Evolutionary conservation across 306 rosid genomes (phyloP).

Genomic region (Cicer pinnatifidum): DNA sequence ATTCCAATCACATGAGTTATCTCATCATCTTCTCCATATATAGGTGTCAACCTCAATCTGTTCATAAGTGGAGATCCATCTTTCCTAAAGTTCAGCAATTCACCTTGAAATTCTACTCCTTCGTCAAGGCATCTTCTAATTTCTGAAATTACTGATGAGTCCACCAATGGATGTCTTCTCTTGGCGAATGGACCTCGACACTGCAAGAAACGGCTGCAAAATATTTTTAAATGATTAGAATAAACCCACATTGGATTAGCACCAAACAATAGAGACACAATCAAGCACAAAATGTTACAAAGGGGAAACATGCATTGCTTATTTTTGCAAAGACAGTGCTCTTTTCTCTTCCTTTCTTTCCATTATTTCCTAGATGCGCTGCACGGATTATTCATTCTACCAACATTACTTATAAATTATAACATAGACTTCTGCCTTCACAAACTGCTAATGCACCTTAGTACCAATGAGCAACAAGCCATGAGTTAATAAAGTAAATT

Average conservation of each 20-base stretch:
- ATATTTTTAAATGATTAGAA: constrained; percentile 46
- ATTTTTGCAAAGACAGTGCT: constrained; percentile 24
- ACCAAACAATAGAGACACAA: constrained; percentile 32
- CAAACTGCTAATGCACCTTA: constrained; percentile 33
- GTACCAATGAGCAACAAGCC: constrained; percentile 31
- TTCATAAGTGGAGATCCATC: constrained; percentile 99
- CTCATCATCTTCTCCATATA: constrained; percentile 94
- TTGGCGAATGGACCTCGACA: constrained; percentile 98
- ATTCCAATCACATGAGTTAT: constrained; percentile 93
- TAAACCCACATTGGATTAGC: constrained; percentile 19
- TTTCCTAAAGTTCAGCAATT: constrained; percentile 93
- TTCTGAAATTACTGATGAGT: constrained; percentile 81
- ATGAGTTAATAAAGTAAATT: constrained; percentile 11
- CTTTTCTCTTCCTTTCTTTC: constrained; percentile 33
- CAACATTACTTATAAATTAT: constrained; percentile 20
- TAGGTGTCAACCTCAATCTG: constrained; percentile 88
- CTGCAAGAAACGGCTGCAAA: constrained; percentile 95
- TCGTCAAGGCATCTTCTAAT: constrained; percentile 88
- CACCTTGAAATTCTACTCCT: constrained; percentile 95
- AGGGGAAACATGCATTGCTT: constrained; percentile 3
- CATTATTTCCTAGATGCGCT: constrained; percentile 28
- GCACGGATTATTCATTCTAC: constrained; percentile 31
- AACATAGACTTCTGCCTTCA: background rate
- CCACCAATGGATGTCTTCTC: constrained; percentile 94
- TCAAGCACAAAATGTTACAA: constrained; percentile 16